A percentile compares a stretch with the other conserved stretches of the same genome.
These are phyloP conservation scores for Hypoxylon intermedium DNA, from an alignment of 495 filamentous ascomycete genomes.

Conservation along the genomic window DNA sequence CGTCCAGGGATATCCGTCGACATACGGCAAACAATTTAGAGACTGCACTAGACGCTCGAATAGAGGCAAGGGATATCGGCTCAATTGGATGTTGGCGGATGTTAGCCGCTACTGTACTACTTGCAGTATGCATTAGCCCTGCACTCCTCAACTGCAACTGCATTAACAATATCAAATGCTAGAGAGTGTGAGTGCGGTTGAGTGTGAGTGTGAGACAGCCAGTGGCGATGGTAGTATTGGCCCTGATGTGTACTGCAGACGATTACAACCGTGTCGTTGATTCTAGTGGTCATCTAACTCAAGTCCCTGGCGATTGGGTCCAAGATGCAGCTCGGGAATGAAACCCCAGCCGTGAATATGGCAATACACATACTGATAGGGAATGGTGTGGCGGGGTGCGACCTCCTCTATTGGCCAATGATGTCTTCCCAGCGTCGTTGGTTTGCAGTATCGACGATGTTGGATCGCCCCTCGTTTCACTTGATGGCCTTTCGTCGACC, in stretches of 20 bases:
- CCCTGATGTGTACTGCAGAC: constrained; percentile 35
- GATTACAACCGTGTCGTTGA: constrained; percentile 11
- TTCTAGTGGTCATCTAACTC: constrained; percentile 8
- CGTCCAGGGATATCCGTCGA: no score
- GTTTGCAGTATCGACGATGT: constrained; percentile 21
- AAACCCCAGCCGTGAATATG: constrained; percentile 29
- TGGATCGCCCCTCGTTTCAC: constrained; percentile 35
- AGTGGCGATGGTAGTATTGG: constrained; percentile 30
- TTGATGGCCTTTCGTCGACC: constrained; percentile 5
- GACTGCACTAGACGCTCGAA: background rate
- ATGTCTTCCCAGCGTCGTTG: constrained; percentile 13
- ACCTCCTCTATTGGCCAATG: constrained; percentile 32
- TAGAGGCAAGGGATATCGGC: constrained; percentile 25
- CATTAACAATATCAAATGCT: no score
- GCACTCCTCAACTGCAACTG: background rate
- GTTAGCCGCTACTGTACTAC: constrained; percentile 7
- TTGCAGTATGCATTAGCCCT: constrained; percentile 26
- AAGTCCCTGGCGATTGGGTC: constrained; percentile 39
- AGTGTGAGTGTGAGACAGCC: background rate
- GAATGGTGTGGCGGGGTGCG: constrained; percentile 26
- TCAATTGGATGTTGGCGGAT: constrained; percentile 16
- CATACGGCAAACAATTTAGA: no score
- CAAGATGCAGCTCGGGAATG: constrained; percentile 22
- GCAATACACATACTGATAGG: constrained; percentile 33
- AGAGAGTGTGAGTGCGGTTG: no score